Evolutionary conservation across 148 eudicot genomes (phyloP).

Genomic region (Rhododendron ferrugineum): DNA sequence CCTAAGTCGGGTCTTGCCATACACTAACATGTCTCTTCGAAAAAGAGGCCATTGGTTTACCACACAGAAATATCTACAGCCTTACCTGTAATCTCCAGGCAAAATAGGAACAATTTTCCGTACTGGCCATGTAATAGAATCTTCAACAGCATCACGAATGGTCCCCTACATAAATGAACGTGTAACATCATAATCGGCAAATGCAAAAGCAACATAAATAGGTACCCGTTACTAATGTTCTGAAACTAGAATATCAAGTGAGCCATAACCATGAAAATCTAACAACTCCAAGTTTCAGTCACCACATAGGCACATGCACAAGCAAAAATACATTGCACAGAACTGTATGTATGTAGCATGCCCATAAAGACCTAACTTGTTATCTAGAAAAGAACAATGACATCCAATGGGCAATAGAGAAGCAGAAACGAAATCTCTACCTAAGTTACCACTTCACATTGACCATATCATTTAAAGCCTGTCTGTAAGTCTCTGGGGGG

Average conservation of each 20-base stretch:
- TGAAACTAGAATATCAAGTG: neutral
- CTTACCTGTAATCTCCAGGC: conserved; percentile 94
- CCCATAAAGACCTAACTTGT: neutral
- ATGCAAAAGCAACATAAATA: neutral
- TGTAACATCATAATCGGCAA: neutral
- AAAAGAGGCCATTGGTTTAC: neutral
- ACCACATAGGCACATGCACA: neutral
- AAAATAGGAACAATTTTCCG: conserved; percentile 88
- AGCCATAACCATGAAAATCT: neutral
- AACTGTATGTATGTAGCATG: neutral
- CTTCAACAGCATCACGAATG: conserved; percentile 91
- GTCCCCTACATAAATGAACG: conserved; percentile 44
- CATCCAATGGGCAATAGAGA: neutral
- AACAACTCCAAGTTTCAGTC: neutral
- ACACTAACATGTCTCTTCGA: neutral
- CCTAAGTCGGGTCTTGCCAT: neutral
- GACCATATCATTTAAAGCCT: neutral
- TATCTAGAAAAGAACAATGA: neutral
- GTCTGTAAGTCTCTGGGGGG: neutral
- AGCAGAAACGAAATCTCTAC: neutral
- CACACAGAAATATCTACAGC: neutral
- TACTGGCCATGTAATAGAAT: conserved; percentile 97
- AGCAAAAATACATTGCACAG: neutral
- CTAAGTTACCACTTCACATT: neutral
- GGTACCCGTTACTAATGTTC: neutral